Conservation (phyloP, 1,284 basidiomycete species). For the Trichosporon coremiiforme region DNA sequence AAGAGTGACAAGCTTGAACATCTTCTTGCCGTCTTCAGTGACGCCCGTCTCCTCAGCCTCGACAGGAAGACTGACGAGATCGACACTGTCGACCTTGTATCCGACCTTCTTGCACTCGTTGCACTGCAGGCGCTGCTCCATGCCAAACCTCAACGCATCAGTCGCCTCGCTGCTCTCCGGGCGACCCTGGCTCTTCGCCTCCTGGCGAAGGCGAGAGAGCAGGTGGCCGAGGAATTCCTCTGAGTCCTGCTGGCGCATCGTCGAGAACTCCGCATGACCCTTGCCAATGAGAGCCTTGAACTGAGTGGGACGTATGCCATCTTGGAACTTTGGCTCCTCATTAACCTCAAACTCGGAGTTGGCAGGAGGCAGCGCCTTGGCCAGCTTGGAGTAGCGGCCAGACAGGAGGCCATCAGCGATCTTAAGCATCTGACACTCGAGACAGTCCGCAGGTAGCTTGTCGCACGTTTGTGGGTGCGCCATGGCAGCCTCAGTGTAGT, state of each 20-base stretch:
- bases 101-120: slow-evolving; percentile 77
- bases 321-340: slow-evolving; percentile 67
- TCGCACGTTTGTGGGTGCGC: slow-evolving; percentile 69
- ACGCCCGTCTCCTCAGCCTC: slow-evolving; percentile 64
- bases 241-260: slow-evolving; percentile 96
- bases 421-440: slow-evolving; percentile 95
- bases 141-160: slow-evolving; percentile 73
- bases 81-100: slow-evolving; percentile 77
- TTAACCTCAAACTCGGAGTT: slow-evolving; percentile 44
- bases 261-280: slow-evolving; percentile 91
- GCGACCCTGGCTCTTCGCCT: slow-evolving; percentile 62
- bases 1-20: slow-evolving; percentile 71
- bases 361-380: slow-evolving; percentile 46
- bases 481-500: slow-evolving; percentile 61
- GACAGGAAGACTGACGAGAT: slow-evolving; percentile 77
- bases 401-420: slow-evolving; percentile 89
- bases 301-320: slow-evolving; percentile 76
- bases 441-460: slow-evolving; percentile 76
- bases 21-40: slow-evolving; percentile 64
- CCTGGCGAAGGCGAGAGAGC: slow-evolving; percentile 68
- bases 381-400: slow-evolving; percentile 81
- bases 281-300: slow-evolving; percentile 91
- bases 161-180: slow-evolving; percentile 64
- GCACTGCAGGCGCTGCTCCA: slow-evolving; percentile 86
- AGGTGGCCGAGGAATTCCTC: slow-evolving; percentile 92